phyloP scores from a whole-genome alignment of 345 rosid genomes.

The Clarkia xantiana region DNA sequence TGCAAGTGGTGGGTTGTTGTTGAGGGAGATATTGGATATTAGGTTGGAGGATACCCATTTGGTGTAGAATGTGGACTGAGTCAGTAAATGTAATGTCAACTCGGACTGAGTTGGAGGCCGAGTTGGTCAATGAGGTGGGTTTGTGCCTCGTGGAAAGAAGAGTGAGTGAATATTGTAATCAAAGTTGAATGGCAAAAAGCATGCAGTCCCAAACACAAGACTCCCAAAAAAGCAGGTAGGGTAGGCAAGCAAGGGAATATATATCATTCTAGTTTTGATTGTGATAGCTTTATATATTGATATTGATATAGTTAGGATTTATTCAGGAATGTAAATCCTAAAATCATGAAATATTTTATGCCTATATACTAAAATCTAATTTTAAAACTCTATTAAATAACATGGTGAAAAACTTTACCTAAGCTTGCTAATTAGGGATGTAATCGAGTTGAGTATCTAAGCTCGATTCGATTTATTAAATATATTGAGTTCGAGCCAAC shows the following conservation, averaged over 20 bases:
- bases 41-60: constrained; percentile 7
- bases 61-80: not conserved
- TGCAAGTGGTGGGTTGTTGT: constrained; percentile 6
- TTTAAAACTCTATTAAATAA: too few relatives aligned
- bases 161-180: not conserved
- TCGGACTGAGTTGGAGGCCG: not conserved
- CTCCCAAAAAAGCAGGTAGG: constrained; percentile 23
- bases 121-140: constrained; percentile 5
- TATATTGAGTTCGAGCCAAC: too few relatives aligned
- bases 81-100: not conserved
- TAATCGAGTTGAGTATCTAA: too few relatives aligned
- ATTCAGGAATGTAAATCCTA: not conserved
- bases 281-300: constrained; percentile 4
- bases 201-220: constrained; percentile 18
- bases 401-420: too few relatives aligned
- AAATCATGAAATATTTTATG: not conserved
- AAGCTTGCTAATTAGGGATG: too few relatives aligned
- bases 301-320: too few relatives aligned
- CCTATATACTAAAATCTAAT: too few relatives aligned
- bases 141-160: not conserved
- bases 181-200: constrained; percentile 3
- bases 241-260: constrained; percentile 14
- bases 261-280: too few relatives aligned
- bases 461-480: too few relatives aligned
- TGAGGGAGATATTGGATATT: constrained; percentile 23